A percentile compares a stretch with the other conserved stretches of the same genome.
Evolutionary conservation across 768 basidiomycete species (phyloP).

Genomic region (Pleurotus sapidus): DNA sequence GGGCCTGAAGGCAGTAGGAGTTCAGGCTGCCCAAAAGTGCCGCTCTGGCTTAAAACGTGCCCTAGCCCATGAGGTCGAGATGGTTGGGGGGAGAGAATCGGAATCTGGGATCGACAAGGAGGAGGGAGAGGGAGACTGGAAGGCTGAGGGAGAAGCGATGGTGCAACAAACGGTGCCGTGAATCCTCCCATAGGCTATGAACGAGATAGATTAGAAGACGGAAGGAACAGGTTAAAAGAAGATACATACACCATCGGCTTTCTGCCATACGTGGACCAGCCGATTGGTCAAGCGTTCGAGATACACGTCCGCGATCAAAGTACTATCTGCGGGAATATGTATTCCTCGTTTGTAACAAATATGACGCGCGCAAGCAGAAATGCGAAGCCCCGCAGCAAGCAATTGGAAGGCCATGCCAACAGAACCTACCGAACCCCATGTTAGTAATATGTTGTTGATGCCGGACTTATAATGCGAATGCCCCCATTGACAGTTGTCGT

Average conservation of each 20-base stretch:
- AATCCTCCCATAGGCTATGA: neutral
- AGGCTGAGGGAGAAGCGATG: no score
- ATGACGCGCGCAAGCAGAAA: neutral
- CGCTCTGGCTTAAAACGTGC: neutral
- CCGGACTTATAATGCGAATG: neutral
- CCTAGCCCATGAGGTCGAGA: neutral
- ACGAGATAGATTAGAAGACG: neutral
- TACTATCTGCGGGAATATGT: neutral
- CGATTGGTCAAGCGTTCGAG: neutral
- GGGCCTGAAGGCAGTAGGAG: neutral
- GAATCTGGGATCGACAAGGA: neutral
- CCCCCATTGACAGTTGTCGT: neutral
- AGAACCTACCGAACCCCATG: neutral
- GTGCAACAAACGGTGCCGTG: neutral
- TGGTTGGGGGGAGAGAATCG: neutral
- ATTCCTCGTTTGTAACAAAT: neutral
- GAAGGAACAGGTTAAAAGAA: neutral
- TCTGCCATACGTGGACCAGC: neutral
- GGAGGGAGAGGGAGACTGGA: neutral
- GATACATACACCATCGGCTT: neutral
- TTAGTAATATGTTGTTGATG: neutral
- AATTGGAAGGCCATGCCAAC: neutral
- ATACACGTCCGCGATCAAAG: neutral
- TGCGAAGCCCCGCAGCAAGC: neutral
- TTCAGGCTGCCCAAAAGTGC: neutral